Percentiles rank a stretch among this genome's conserved stretches.
phyloP scores from a whole-genome alignment of 2,329 filamentous ascomycete genomes.

The Aspergillus candidus region DNA sequence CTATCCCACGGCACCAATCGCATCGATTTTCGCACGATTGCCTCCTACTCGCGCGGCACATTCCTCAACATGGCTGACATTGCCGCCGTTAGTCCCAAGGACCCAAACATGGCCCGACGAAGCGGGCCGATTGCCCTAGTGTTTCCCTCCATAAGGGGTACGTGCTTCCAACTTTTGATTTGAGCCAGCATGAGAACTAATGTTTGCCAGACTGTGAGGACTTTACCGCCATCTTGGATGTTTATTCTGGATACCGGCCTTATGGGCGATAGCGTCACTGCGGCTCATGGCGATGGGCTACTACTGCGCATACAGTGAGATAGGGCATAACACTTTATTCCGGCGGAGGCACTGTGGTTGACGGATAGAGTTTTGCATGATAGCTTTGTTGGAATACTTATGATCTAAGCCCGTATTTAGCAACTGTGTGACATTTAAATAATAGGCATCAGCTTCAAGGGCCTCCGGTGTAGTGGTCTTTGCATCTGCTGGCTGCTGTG shows the following conservation, averaged over 20 bases:
- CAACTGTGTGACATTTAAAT: too few relatives aligned
- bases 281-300: too few relatives aligned
- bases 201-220: slow-evolving; percentile 14
- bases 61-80: slow-evolving; percentile 25
- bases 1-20: slow-evolving; percentile 17
- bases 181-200: not conserved
- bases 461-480: too few relatives aligned
- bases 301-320: too few relatives aligned
- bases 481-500: too few relatives aligned
- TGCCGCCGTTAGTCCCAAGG: slow-evolving; percentile 20
- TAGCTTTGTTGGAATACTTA: too few relatives aligned
- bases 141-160: slow-evolving; percentile 21
- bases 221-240: slow-evolving; percentile 12
- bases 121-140: slow-evolving; percentile 21
- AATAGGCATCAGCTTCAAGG: too few relatives aligned
- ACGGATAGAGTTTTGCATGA: too few relatives aligned
- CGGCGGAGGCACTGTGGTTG: too few relatives aligned
- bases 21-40: slow-evolving; percentile 14
- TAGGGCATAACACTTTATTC: too few relatives aligned
- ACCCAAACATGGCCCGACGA: slow-evolving; percentile 10
- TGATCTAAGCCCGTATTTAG: too few relatives aligned
- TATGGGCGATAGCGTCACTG: too few relatives aligned
- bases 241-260: not conserved
- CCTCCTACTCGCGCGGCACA: slow-evolving; percentile 18
- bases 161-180: not conserved